Evolutionary conservation across 192 early-diverging fungal species (phyloP).

Genomic region (Mortierella alpina): DNA sequence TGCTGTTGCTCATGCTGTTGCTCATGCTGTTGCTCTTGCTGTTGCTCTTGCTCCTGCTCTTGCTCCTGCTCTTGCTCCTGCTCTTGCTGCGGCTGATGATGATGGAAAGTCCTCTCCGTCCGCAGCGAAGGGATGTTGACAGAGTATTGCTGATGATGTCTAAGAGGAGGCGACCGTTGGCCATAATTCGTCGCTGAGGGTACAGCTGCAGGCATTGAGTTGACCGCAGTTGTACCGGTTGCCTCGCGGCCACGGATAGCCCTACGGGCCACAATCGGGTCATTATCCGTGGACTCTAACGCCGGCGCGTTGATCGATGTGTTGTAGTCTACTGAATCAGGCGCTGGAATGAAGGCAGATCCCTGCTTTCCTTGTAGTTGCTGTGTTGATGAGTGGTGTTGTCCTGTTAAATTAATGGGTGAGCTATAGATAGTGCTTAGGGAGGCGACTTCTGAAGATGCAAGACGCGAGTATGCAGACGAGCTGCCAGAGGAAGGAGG

Average conservation of each 20-base stretch:
- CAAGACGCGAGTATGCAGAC: too few species aligned
- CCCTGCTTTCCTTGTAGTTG: too few species aligned
- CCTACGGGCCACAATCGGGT: conserved; percentile 14
- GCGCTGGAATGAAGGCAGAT: background rate
- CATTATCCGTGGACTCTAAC: conserved; percentile 6
- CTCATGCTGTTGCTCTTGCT: conserved; percentile 1
- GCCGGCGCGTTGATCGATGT: background rate
- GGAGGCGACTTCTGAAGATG: background rate
- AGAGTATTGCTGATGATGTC: background rate
- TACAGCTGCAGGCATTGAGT: conserved; percentile 36
- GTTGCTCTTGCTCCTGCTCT: background rate
- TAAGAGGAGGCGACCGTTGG: background rate
- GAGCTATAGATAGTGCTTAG: background rate
- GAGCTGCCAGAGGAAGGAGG: background rate
- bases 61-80: conserved; percentile 5
- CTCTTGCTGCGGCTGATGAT: conserved; percentile 13
- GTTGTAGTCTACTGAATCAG: background rate
- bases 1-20: conserved; percentile 5
- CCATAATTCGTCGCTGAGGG: background rate
- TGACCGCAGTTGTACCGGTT: background rate
- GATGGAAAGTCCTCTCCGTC: background rate
- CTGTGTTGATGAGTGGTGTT: too few species aligned
- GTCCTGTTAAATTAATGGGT: too few species aligned
- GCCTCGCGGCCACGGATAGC: conserved; percentile 37
- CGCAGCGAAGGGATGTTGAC: conserved; percentile 5